Evolutionary conservation across 331 rosid genomes (phyloP).

Genomic region (Malus hybrid): DNA sequence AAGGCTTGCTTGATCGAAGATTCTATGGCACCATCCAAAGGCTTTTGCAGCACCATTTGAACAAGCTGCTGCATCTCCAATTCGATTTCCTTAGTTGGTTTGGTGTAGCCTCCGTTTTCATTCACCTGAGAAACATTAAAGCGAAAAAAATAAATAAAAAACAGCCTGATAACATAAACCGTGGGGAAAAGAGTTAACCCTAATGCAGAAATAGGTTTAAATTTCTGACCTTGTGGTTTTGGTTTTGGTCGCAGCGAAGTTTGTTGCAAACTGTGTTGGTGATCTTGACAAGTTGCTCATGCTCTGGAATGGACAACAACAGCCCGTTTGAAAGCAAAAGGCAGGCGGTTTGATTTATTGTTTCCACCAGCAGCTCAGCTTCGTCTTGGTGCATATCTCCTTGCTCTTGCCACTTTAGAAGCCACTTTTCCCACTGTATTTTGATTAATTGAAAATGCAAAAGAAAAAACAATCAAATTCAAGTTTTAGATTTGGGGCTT

Average conservation of each 20-base stretch:
- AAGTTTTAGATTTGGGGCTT: neutral
- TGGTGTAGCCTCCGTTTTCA: slow-evolving; percentile 9
- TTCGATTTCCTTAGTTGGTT: slow-evolving; percentile 34
- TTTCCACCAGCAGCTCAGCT: slow-evolving; percentile 60
- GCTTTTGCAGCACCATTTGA: slow-evolving; percentile 49
- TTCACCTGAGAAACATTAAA: slow-evolving; percentile 22
- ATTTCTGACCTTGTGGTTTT: slow-evolving; percentile 51
- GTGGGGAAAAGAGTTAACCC: neutral
- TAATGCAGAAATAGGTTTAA: neutral
- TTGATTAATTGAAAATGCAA: neutral
- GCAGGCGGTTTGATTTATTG: slow-evolving; percentile 57
- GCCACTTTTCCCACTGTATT: slow-evolving; percentile 78
- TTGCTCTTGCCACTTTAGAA: slow-evolving; percentile 57
- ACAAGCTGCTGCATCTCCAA: slow-evolving; percentile 65
- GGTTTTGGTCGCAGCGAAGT: slow-evolving; percentile 37
- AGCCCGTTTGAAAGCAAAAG: slow-evolving; percentile 32
- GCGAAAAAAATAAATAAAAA: neutral
- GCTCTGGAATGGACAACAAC: slow-evolving; percentile 37
- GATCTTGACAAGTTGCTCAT: slow-evolving; percentile 37
- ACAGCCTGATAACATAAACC: neutral
- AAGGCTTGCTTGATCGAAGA: slow-evolving; percentile 59
- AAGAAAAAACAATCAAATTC: neutral
- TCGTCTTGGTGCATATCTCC: slow-evolving; percentile 50
- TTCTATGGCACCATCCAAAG: slow-evolving; percentile 28
- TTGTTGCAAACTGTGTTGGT: slow-evolving; percentile 45